These are phyloP conservation scores for Esteya vermicola DNA, from an alignment of 2,329 filamentous ascomycete species.

Conservation along the genomic window DNA sequence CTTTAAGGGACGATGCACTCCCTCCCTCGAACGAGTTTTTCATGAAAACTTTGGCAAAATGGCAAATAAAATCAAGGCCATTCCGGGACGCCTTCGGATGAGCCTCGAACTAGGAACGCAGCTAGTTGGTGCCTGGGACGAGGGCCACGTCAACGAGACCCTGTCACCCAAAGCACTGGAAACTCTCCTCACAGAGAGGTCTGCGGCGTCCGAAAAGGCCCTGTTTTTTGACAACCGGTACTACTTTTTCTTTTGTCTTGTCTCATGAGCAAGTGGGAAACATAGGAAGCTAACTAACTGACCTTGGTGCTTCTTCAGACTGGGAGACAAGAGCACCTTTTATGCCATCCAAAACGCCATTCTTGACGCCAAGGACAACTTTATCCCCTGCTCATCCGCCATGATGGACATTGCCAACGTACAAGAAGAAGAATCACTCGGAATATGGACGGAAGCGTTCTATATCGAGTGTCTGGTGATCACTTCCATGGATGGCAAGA, in stretches of 20 bases:
- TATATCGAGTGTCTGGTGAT: constrained; percentile 10
- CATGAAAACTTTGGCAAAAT: background rate
- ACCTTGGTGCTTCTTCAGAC: too few relatives aligned
- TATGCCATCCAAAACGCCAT: constrained; percentile 1
- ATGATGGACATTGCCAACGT: constrained; percentile 5
- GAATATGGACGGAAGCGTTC: constrained; percentile 8
- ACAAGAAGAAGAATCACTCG: constrained; percentile 5
- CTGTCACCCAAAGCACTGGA: background rate
- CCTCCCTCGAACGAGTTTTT: background rate
- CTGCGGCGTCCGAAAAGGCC: background rate
- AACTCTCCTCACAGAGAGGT: background rate
- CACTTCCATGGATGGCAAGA: background rate
- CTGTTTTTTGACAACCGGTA: background rate
- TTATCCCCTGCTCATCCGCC: constrained; percentile 6
- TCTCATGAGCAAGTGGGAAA: too few relatives aligned
- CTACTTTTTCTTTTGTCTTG: background rate
- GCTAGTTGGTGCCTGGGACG: background rate
- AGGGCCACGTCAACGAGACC: background rate
- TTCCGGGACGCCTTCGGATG: background rate
- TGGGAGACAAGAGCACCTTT: constrained; percentile 5
- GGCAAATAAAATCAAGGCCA: background rate
- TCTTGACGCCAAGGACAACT: background rate
- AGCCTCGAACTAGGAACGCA: background rate
- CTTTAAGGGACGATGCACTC: too few relatives aligned
- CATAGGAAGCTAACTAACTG: too few relatives aligned